Conservation (phyloP, 148 eudicot genomes). For the Mesembryanthemum crystallinum region DNA sequence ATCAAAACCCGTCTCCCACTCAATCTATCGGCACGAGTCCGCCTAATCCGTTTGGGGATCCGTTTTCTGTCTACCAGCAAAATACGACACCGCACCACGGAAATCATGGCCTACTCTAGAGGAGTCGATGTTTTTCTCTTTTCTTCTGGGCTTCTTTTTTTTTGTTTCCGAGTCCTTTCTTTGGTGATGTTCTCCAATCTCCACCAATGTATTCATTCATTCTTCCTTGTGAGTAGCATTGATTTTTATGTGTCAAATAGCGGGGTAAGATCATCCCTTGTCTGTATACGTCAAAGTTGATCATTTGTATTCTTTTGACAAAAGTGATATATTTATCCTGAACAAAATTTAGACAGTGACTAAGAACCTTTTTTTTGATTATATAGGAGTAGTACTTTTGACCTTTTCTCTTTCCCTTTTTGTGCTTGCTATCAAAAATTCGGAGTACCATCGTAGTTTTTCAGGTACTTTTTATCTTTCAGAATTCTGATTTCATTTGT, state of each 20-base stretch:
- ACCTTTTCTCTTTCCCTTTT: background rate
- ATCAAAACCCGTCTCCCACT: constrained; percentile 42
- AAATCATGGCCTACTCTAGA: constrained; percentile 58
- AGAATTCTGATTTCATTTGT: no score
- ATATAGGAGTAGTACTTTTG: background rate
- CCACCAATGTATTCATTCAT: constrained; percentile 24
- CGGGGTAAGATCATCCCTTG: background rate
- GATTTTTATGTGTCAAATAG: background rate
- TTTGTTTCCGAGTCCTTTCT: background rate
- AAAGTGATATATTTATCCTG: background rate
- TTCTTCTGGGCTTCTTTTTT: background rate
- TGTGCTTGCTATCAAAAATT: no score
- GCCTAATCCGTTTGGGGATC: constrained; percentile 82
- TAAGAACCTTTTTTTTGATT: background rate
- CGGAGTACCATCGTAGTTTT: no score
- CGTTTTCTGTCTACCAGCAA: constrained; percentile 44
- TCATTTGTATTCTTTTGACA: constrained; percentile 11
- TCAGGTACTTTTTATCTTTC: no score
- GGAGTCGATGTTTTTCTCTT: background rate
- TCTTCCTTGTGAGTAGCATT: constrained; percentile 28
- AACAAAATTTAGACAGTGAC: background rate
- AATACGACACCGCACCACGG: constrained; percentile 43
- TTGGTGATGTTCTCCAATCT: background rate
- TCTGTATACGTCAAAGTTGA: constrained; percentile 14
- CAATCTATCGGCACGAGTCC: constrained; percentile 33